phyloP scores from a whole-genome alignment of 805 yeast species.

The Wickerhamomyces sydowiorum region DNA sequence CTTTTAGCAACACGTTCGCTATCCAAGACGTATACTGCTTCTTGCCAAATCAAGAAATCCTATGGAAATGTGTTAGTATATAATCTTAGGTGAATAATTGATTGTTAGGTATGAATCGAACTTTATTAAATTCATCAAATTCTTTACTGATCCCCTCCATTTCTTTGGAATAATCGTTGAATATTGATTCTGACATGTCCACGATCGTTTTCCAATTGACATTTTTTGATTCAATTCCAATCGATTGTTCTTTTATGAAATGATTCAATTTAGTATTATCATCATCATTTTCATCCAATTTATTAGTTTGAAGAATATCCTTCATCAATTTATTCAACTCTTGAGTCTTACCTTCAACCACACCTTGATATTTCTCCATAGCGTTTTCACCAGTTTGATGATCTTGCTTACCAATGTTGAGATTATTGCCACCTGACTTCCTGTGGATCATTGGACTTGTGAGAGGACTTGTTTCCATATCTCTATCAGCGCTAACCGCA shows the following conservation, averaged over 20 bases:
- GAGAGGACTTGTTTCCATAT: background rate
- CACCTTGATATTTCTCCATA: background rate
- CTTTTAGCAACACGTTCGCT: conserved; percentile 14
- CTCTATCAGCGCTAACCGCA: conserved; percentile 1
- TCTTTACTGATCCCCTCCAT: conserved; percentile 18
- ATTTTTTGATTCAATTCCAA: background rate
- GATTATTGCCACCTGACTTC: background rate
- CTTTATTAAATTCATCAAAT: conserved; percentile 18
- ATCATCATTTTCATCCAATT: background rate
- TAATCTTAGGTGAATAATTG: background rate
- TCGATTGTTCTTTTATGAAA: background rate
- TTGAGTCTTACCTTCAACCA: background rate
- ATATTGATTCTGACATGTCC: background rate
- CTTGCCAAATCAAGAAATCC: conserved; percentile 23
- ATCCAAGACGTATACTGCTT: conserved; percentile 19
- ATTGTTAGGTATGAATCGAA: background rate
- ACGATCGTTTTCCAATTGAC: conserved; percentile 1
- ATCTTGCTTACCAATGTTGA: background rate
- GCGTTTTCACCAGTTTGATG: background rate
- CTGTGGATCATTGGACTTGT: background rate
- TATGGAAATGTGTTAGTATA: conserved; percentile 2
- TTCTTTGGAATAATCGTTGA: conserved; percentile 12
- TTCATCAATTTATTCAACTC: background rate
- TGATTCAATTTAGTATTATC: too few species aligned
- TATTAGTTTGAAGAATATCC: background rate